Evolutionary conservation across 2,329 filamentous ascomycete genomes (phyloP).

Genomic region (Aspergillus brunneoviolaceus): DNA sequence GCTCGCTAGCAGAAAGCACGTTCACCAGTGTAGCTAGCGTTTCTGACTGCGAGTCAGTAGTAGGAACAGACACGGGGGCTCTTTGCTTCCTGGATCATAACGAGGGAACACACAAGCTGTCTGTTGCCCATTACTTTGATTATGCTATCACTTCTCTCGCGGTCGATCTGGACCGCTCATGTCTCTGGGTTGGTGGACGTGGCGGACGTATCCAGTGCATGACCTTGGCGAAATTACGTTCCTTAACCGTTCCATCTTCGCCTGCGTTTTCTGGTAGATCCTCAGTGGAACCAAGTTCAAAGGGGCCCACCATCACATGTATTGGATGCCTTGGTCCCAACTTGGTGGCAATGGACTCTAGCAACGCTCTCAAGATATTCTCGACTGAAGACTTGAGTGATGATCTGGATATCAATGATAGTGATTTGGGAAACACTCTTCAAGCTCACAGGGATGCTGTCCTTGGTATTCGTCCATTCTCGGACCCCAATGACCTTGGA

Average conservation of each 20-base stretch:
- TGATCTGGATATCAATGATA: conserved; percentile 29
- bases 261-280: conserved; percentile 25
- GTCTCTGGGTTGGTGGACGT: conserved; percentile 68
- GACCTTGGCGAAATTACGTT: conserved; percentile 41
- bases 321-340: conserved; percentile 67
- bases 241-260: conserved; percentile 27
- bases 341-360: conserved; percentile 72
- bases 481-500: conserved; percentile 58
- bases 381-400: conserved; percentile 47
- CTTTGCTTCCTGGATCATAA: conserved; percentile 84
- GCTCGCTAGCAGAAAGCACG: conserved; percentile 74
- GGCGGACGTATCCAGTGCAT: conserved; percentile 57
- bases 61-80: conserved; percentile 85
- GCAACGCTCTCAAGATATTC: conserved; percentile 66
- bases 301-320: conserved; percentile 55
- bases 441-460: conserved; percentile 60
- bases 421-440: conserved; percentile 38
- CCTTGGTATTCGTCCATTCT: conserved; percentile 69
- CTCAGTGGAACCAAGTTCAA: conserved; percentile 24
- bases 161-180: conserved; percentile 54
- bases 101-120: conserved; percentile 68
- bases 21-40: conserved; percentile 77
- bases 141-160: conserved; percentile 69
- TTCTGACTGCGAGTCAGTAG: conserved; percentile 70
- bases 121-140: conserved; percentile 63